These are phyloP conservation scores for Panaeolus cyanescens DNA, from an alignment of 768 basidiomycete species.

Conservation along the genomic window DNA sequence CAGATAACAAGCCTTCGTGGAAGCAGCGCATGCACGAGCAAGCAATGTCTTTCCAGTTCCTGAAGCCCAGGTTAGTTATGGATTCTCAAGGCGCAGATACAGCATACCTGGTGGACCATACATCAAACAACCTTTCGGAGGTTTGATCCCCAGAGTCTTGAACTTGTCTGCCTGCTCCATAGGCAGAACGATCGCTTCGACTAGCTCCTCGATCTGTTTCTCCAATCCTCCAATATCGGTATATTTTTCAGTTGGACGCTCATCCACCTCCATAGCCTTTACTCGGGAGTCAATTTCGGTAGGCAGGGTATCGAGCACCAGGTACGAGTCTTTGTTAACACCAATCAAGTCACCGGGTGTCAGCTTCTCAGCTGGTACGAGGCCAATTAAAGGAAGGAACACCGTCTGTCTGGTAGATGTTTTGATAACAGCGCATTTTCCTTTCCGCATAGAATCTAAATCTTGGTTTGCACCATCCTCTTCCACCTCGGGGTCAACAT, in stretches of 20 bases:
- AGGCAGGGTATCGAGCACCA: slow-evolving; percentile 93
- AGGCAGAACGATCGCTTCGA: slow-evolving; percentile 96
- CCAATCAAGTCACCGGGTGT: slow-evolving; percentile 94
- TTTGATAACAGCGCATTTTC: slow-evolving; percentile 98
- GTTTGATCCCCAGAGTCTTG: slow-evolving; percentile 96
- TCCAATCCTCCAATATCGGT: slow-evolving; percentile 98
- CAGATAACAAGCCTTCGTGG: slow-evolving; percentile 96
- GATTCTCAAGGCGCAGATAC: neutral
- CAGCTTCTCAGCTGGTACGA: slow-evolving; percentile 90
- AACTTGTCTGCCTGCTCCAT: slow-evolving; percentile 99
- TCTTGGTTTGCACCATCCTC: slow-evolving; percentile 97
- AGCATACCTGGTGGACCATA: slow-evolving; percentile 91
- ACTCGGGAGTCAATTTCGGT: slow-evolving; percentile 98
- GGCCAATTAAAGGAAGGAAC: slow-evolving; percentile 96
- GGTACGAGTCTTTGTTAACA: slow-evolving; percentile 99
- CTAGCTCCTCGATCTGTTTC: slow-evolving; percentile 98
- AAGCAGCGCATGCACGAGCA: slow-evolving; percentile 96
- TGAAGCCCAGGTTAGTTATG: slow-evolving; percentile 12
- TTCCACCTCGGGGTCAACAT: slow-evolving; percentile 91
- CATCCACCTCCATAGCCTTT: slow-evolving; percentile 99
- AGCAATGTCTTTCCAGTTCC: slow-evolving; percentile 97
- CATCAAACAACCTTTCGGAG: slow-evolving; percentile 98
- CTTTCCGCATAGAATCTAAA: slow-evolving; percentile 93
- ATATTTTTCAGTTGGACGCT: slow-evolving; percentile 95
- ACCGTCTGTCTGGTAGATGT: slow-evolving; percentile 98